Evolutionary conservation across 1,284 basidiomycete genomes (phyloP), one percentile per base, ranked within the genome.

Genomic region (Lentinula novae-zelandiae): DNA sequence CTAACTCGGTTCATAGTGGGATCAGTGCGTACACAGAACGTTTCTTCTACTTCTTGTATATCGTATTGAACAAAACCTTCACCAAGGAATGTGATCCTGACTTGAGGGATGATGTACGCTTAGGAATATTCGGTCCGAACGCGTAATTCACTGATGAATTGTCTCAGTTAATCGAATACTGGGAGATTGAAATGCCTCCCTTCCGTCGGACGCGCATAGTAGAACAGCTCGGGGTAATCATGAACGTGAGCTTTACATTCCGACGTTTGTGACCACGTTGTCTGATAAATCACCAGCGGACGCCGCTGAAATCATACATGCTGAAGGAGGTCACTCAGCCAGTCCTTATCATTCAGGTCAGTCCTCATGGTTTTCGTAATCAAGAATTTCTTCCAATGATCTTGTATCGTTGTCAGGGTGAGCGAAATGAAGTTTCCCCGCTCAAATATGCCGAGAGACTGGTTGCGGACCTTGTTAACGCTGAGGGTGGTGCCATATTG

Each of bases 291-390:
- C 62, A 17, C 17, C 67, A 90, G 86, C 78, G 86, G 68, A 78
- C 77, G 52, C 76, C 80, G 4, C 70, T 90, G 58, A 79, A 68
- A 27, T 65, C 77, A 36, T 76, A 79, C 40, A 74, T 79, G 61
- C 74, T 83, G 20, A 77, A 78, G n/a, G 68, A 72, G 40, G 81
- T 91, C 57, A 81, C 69, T 5, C 82, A 83, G 64, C 89, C 89
- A 1, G 82, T 87, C 12, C 73, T 91, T 20, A 82, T 91, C n/a
- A 80, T 91, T 56, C 89, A 91, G 73, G 89, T 89, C 56, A 38
- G 76, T 66, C 10, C 27, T 9, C 64, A 34, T 33, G 44, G 40
- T 31, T 27, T 59, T 46, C 22, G 58, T 33, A 15, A 7, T 46
- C 33, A 13, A 42, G 33, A 46, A n/a, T 15, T 44, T 64, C 15